phyloP scores from a whole-genome alignment of 305 asterid species.

The Ruellia speciosa region DNA sequence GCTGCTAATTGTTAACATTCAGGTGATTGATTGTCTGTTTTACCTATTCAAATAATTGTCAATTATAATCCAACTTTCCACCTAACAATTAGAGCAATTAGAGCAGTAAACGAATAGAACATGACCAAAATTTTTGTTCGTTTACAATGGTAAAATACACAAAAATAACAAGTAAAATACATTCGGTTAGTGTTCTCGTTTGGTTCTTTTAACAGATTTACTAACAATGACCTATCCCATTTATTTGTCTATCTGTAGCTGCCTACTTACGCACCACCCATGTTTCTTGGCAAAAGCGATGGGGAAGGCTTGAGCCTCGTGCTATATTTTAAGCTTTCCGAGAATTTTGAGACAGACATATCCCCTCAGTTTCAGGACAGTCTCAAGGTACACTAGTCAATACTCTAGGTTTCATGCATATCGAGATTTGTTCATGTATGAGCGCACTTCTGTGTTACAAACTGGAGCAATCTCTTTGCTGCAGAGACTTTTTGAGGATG shows the following conservation, averaged over 20 bases:
- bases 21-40: conserved; percentile 33
- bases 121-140: too few species aligned
- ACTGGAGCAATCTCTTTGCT: conserved; percentile 5
- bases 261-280: conserved; percentile 82
- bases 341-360: conserved; percentile 51
- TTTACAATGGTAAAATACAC: too few species aligned
- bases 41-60: too few species aligned
- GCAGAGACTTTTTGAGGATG: conserved; percentile 82
- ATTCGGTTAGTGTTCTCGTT: too few species aligned
- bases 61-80: not conserved
- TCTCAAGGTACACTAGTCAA: conserved; percentile 45
- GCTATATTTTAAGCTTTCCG: conserved; percentile 62
- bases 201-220: too few species aligned
- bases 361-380: conserved; percentile 77
- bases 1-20: conserved; percentile 82
- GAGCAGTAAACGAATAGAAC: too few species aligned
- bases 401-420: not conserved
- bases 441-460: not conserved
- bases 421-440: too few species aligned
- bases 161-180: too few species aligned
- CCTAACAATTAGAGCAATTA: too few species aligned
- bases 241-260: conserved; percentile 39
- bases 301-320: conserved; percentile 95
- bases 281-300: conserved; percentile 85
- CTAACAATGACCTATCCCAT: too few species aligned